Percentiles rank a stretch among this genome's conserved stretches.
These are phyloP conservation scores for Pseudocercospora fuligena DNA, from an alignment of 2,329 filamentous ascomycete genomes.

Conservation along the genomic window DNA sequence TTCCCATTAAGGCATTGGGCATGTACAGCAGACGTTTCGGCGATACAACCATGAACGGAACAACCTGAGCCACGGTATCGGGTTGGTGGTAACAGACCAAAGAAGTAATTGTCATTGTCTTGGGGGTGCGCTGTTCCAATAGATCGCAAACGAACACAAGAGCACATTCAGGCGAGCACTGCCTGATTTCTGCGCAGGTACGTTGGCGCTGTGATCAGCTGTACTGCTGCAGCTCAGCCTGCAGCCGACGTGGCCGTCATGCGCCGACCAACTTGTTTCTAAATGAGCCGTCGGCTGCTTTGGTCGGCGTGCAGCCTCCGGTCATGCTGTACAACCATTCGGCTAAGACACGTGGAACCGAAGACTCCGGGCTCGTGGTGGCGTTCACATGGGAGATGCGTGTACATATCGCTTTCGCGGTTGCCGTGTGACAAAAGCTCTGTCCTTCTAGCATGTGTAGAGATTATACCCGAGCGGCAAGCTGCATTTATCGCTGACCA, in stretches of 20 bases:
- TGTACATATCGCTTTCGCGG: conserved; percentile 10
- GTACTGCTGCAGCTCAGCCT: conserved; percentile 12
- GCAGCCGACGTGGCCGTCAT: conserved; percentile 16
- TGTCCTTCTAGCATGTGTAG: not conserved
- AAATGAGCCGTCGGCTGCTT: conserved; percentile 13
- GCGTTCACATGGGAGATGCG: conserved; percentile 18
- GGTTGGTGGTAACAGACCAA: conserved; percentile 4
- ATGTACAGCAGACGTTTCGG: conserved; percentile 80
- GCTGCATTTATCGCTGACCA: conserved; percentile 7
- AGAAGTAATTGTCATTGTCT: conserved; percentile 13
- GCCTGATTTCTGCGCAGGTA: conserved; percentile 27
- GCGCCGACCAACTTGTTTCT: conserved; percentile 20
- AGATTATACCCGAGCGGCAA: conserved; percentile 13
- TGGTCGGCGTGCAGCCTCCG: conserved; percentile 21
- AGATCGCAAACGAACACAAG: conserved; percentile 19
- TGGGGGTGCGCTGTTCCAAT: conserved; percentile 18
- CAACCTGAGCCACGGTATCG: conserved; percentile 21
- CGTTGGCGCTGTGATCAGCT: conserved; percentile 21
- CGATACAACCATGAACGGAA: conserved; percentile 51
- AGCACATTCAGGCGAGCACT: conserved; percentile 7
- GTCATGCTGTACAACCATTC: conserved; percentile 16
- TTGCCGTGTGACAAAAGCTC: not conserved
- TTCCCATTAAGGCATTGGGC: conserved; percentile 90
- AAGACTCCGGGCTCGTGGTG: conserved; percentile 17
- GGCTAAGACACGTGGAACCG: conserved; percentile 28